phyloP scores from a whole-genome alignment of 495 filamentous ascomycete genomes.

The Penicillium longicatenatum region DNA sequence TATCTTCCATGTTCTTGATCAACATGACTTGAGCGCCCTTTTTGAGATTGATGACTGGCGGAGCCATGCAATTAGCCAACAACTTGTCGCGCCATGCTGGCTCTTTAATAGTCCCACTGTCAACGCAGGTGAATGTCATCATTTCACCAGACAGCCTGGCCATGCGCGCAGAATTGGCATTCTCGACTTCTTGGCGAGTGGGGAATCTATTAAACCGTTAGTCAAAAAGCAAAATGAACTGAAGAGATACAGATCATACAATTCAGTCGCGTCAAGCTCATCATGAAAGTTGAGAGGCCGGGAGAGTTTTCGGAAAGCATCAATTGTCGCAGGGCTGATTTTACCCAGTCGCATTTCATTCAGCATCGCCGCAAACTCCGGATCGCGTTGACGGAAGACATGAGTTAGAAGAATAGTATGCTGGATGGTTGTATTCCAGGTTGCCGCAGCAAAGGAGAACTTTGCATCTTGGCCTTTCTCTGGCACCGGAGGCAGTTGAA shows the following conservation, averaged over 20 bases:
- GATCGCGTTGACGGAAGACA: conserved; percentile 94
- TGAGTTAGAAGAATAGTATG: conserved; percentile 96
- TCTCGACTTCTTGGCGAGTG: conserved; percentile 86
- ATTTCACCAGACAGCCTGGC: conserved; percentile 64
- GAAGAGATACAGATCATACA: conserved; percentile 52
- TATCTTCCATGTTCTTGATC: conserved; percentile 98
- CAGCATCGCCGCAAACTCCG: conserved; percentile 88
- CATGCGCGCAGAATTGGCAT: conserved; percentile 78
- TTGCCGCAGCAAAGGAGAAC: conserved; percentile 89
- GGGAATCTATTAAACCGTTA: conserved; percentile 66
- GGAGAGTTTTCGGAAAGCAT: conserved; percentile 68
- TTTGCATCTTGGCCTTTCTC: conserved; percentile 68
- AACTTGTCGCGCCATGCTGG: conserved; percentile 69
- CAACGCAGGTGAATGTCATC: conserved; percentile 67
- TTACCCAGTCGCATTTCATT: conserved; percentile 95
- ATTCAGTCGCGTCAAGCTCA: conserved; percentile 82
- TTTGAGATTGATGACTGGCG: conserved; percentile 73
- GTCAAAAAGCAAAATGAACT: conserved; percentile 29
- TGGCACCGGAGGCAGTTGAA: conserved; percentile 93
- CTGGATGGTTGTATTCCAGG: conserved; percentile 89
- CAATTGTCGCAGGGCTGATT: conserved; percentile 67
- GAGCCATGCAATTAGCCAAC: conserved; percentile 90
- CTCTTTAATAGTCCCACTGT: conserved; percentile 76
- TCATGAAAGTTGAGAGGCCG: conserved; percentile 73
- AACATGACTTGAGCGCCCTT: conserved; percentile 96